phyloP scores from a whole-genome alignment of 345 rosid species.

The Eucalyptus grandis region DNA sequence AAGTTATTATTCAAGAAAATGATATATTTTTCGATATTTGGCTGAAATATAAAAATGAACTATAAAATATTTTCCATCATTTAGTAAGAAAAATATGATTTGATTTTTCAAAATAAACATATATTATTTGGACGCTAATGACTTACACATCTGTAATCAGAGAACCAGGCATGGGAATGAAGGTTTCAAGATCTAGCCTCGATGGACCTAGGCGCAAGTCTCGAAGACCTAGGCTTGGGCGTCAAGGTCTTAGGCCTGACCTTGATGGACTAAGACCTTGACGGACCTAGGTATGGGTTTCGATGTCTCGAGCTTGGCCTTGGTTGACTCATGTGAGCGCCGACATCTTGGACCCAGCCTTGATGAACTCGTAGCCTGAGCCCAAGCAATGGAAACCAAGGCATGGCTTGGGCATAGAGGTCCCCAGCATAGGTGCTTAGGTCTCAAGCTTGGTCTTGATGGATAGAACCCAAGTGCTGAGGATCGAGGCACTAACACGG shows the following conservation, averaged over 20 bases:
- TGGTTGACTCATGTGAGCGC: not conserved
- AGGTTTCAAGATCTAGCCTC: no score
- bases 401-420: not conserved
- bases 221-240: not conserved
- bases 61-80: no score
- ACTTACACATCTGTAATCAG: not conserved
- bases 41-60: not conserved
- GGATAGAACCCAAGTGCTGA: rapidly evolving
- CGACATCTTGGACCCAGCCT: not conserved
- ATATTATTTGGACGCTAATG: rapidly evolving
- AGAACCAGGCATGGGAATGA: not conserved
- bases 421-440: rapidly evolving
- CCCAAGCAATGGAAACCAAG: not conserved
- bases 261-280: rapidly evolving
- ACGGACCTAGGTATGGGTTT: not conserved
- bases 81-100: no score
- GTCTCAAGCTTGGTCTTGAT: not conserved
- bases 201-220: rapidly evolving
- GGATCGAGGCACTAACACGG: rapidly evolving
- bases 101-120: no score
- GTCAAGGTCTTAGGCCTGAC: rapidly evolving
- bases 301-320: not conserved
- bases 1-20: no score
- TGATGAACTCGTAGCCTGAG: rapidly evolving
- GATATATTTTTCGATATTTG: not conserved